Evolutionary conservation across 352 stramenopile genomes (phyloP), one percentile per base, ranked within the genome.

Genomic region (Halophytophthora polymorphica): DNA sequence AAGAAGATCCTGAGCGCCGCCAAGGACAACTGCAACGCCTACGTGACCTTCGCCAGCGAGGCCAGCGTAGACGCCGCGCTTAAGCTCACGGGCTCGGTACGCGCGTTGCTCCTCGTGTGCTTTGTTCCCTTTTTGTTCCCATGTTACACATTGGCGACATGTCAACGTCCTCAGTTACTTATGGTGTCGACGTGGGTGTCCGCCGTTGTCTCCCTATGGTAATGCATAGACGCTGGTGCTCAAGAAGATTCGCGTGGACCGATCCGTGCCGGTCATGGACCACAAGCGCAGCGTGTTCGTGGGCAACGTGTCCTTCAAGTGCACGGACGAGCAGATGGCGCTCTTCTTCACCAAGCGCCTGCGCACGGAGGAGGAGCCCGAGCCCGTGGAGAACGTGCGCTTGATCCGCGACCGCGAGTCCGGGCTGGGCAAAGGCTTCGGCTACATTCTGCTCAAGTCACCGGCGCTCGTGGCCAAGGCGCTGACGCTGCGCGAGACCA

Each of bases 11-110:
- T 91, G 22, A 77, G 57, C 15, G 73, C 89, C 36, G 68, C 74
- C n/a, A 90, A 90, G 47, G 87, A 96, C 62, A 93, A 82, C 46
- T 95, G 86, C 64, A 96, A 97, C 54, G 90, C 89, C 31, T 97
- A 97, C 71, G 81, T 97, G 50, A 88, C 87, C 25, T 97, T 96
- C 53, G 69, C 53, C 7, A 48, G 69, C 3, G 55, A 81, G 33
- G 72, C 61, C 25, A 83, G 73, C 44, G 79, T 94, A 2, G 61
- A 75, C 10, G 66, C 66, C 21, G 88, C 87, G 15, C 56, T 96
- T 0, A 69, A 71, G 48, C 71, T 83, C 25, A 93, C 91, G 45
- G 76, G 81, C 58, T 66, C 83, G 63, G 71, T 85, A 58, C 33
- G 71, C n/a, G n/a, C n/a, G 33, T 31, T 46, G 6, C n/a, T 15